Conservation (phyloP, 2,329 filamentous ascomycete species). For the Colletotrichum nymphaeae region DNA sequence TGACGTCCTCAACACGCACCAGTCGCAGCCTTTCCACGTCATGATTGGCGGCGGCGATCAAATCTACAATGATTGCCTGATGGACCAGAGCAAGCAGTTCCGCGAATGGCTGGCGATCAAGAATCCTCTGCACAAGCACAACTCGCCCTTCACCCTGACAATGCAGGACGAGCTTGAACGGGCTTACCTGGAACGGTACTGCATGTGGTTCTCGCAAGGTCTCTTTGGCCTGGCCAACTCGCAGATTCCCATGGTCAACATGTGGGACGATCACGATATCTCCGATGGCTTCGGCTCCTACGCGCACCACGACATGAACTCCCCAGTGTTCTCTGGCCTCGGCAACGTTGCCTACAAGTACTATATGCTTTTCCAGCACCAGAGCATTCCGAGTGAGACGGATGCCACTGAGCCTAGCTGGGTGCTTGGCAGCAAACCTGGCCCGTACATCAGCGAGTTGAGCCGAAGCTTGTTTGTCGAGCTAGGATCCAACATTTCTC, state of each 20-base stretch:
- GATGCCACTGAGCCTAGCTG: slow-evolving; percentile 90
- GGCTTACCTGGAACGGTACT: slow-evolving; percentile 90
- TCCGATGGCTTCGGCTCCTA: slow-evolving; percentile 96
- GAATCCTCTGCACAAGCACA: slow-evolving; percentile 83
- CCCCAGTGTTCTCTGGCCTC: slow-evolving; percentile 88
- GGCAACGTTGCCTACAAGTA: slow-evolving; percentile 97
- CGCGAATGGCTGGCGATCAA: slow-evolving; percentile 86
- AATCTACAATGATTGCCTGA: slow-evolving; percentile 92
- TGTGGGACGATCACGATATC: slow-evolving; percentile 95
- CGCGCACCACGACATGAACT: slow-evolving; percentile 89
- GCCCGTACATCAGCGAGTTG: slow-evolving; percentile 89
- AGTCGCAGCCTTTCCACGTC: slow-evolving; percentile 92
- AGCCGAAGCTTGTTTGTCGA: slow-evolving; percentile 89
- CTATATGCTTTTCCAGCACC: slow-evolving; percentile 98
- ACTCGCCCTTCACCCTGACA: slow-evolving; percentile 79
- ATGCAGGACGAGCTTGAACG: slow-evolving; percentile 90
- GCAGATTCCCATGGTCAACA: slow-evolving; percentile 98
- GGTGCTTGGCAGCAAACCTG: slow-evolving; percentile 82
- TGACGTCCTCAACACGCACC: slow-evolving; percentile 92
- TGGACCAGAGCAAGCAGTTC: slow-evolving; percentile 80
- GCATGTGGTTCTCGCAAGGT: slow-evolving; percentile 96
- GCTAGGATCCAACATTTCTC: slow-evolving; percentile 81
- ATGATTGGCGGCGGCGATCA: slow-evolving; percentile 99
- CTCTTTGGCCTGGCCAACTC: slow-evolving; percentile 92
- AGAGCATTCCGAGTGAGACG: slow-evolving; percentile 84